Evolutionary conservation across 257 asterid species (phyloP), one percentile per base, ranked within the genome.

Genomic region (Ballota nigra): DNA sequence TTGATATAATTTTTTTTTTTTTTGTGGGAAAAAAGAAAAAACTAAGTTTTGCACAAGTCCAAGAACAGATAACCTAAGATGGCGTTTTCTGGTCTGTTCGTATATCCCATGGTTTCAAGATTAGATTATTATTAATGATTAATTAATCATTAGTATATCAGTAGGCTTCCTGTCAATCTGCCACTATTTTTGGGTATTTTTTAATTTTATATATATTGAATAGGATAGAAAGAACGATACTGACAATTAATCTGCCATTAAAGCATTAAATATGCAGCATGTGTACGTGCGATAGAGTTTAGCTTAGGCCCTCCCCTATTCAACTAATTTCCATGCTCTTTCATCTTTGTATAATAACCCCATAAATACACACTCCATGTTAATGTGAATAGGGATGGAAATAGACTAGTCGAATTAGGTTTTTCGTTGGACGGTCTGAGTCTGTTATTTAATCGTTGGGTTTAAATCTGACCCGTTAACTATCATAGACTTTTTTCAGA

Each of bases 11-110:
- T 3, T 26, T 26, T 26, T 26, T 26, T 26, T 26, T 26, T 26
- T 26, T 26, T 26, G 29, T 68, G 36, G 53, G 57, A 53, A 24
- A 55, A 22, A 53, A 41, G 72, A 59, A 22, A 53, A 41, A 75
- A 59, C 67, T 26, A 29, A 34, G 53, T 43, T 41, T 52, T 41
- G 5, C 36, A 20, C 40, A 55, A 62, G 70, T 45, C 68, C 66
- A 74, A 49, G 74, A 66, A 66, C 74, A 76, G 82, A 75, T 75
- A 70, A 85, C 78, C 82, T 76, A 83, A 80, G 84, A 78, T 79
- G 87, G 47, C 80, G 12, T 75, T 78, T 71, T 70, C 64, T 20
- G 22, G 53, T 66, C 71, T 40, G 59, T 55, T 33, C 72, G 29
- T 68, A 24, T 36, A 31, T 45, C 72, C 68, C 68, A 72, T 78